phyloP scores from a whole-genome alignment of 2,329 filamentous ascomycete genomes.

The Sclerotinia subarctica region DNA sequence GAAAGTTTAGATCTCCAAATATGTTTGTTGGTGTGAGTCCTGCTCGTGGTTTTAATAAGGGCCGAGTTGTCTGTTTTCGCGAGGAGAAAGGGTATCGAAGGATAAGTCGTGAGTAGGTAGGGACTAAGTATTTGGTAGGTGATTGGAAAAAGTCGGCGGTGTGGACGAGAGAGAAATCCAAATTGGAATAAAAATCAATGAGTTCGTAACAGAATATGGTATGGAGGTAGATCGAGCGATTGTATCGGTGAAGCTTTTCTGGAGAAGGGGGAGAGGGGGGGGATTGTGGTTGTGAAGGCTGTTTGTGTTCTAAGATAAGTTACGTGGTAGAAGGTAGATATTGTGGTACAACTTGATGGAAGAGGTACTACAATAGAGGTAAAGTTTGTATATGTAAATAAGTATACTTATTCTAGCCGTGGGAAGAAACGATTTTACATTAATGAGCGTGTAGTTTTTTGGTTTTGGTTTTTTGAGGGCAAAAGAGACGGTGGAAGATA shows the following conservation, averaged over 20 bases:
- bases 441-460: not conserved
- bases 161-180: not conserved
- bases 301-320: constrained; percentile 5
- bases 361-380: not conserved
- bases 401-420: not conserved
- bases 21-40: constrained; percentile 5
- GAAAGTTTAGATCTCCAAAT: constrained; percentile 12
- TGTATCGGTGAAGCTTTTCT: not conserved
- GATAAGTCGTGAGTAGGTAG: not conserved
- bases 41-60: constrained; percentile 9
- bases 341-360: constrained; percentile 1
- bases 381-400: not conserved
- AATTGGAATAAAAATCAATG: not conserved
- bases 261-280: not conserved
- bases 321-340: constrained; percentile 5
- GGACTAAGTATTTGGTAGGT: not conserved
- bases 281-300: not conserved
- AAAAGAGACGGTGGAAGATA: constrained; percentile 7
- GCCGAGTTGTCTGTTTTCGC: not conserved
- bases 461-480: not conserved
- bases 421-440: not conserved
- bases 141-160: not conserved
- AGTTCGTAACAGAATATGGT: not conserved
- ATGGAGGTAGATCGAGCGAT: constrained; percentile 1
- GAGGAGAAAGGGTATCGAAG: constrained; percentile 8